Percentiles rank a stretch among this genome's conserved stretches.
phyloP scores from a whole-genome alignment of 2,329 filamentous ascomycete genomes.

The Hypoxylon sp. region DNA sequence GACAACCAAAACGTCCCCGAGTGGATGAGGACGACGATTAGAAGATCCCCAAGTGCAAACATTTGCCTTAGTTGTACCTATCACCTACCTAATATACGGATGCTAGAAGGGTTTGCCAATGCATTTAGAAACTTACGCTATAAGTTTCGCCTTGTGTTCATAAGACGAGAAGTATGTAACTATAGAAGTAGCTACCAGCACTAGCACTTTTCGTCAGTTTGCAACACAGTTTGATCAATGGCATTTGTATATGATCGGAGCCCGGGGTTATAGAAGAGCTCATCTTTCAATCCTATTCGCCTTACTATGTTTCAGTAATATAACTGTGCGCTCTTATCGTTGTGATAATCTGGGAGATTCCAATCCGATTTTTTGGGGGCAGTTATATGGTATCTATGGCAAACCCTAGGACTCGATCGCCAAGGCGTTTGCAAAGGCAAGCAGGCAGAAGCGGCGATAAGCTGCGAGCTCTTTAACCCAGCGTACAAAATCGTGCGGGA shows the following conservation, averaged over 20 bases:
- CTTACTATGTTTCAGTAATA: background rate
- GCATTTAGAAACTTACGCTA: background rate
- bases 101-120: background rate
- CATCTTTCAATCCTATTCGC: background rate
- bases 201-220: background rate
- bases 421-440: background rate
- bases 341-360: background rate
- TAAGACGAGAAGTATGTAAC: background rate
- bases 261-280: background rate
- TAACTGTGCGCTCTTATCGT: background rate
- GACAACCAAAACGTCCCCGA: conserved; percentile 79
- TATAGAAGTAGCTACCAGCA: background rate
- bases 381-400: conserved; percentile 52
- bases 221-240: conserved; percentile 1
- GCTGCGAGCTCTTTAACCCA: background rate
- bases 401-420: background rate
- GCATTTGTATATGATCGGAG: background rate
- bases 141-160: conserved; percentile 1
- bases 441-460: conserved; percentile 11
- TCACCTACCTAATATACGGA: background rate
- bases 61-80: conserved; percentile 9
- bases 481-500: background rate
- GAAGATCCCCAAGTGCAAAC: conserved; percentile 10
- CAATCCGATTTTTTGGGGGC: conserved; percentile 30
- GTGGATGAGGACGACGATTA: conserved; percentile 77